These are phyloP conservation scores for Globisporangium canariense DNA, from an alignment of 352 stramenopile species.

Conservation along the genomic window DNA sequence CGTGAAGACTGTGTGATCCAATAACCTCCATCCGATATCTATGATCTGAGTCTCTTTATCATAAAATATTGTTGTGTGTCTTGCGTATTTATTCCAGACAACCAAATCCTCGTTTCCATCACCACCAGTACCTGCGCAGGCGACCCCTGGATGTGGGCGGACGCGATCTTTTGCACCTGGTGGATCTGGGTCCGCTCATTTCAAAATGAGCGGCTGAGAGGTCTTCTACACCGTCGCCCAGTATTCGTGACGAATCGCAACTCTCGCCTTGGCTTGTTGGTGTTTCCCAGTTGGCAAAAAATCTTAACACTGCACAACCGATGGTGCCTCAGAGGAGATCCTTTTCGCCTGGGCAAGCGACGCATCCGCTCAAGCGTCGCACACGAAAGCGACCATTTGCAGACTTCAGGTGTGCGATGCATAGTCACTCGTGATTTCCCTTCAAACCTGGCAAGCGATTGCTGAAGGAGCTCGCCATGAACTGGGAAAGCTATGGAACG, in stretches of 20 bases:
- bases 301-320: background rate
- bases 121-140: background rate
- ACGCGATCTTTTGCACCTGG: background rate
- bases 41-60: background rate
- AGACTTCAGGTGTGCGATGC: background rate
- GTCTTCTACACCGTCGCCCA: background rate
- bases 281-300: background rate
- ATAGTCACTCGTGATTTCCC: constrained; percentile 2
- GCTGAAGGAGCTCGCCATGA: constrained; percentile 10
- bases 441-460: constrained; percentile 1
- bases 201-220: constrained; percentile 7
- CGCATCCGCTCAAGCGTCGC: background rate
- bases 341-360: background rate
- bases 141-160: background rate
- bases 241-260: background rate
- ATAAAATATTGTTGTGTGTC: background rate
- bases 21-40: constrained; percentile 14
- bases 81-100: background rate
- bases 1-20: constrained; percentile 61
- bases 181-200: constrained; percentile 1
- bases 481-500: constrained; percentile 20
- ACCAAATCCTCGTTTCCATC: background rate
- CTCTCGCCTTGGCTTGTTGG: no score
- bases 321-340: background rate
- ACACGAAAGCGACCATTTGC: background rate